Evolutionary conservation across 495 filamentous ascomycete genomes (phyloP), one percentile per base, ranked within the genome.

Genomic region (Xylaria flabelliformis): DNA sequence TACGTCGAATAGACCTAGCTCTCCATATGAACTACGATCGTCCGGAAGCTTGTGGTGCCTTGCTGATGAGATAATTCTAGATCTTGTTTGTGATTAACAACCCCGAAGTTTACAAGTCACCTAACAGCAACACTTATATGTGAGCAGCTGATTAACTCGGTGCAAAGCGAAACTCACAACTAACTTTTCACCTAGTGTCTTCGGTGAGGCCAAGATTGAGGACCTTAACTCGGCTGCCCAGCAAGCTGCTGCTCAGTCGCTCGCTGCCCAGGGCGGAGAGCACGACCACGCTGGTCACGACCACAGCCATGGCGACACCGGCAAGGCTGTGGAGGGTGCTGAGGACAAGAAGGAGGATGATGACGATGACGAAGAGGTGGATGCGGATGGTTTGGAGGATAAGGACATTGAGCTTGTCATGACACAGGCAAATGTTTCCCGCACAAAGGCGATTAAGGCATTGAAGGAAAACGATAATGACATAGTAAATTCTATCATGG

Each of bases 401-500:
- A 99, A 99, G 90, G 96, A 99, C 81, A 98, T 99, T 77, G 97
- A 99, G 81, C 87, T 99, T 44, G 96, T 99, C 80, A 98, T 98
- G 94, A 93, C 94, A 73, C 93, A 99, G 87, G 96, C 96, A 72
- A 96, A 87, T 78, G 96, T 99, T 68, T 96, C 93, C 72, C 87
- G 96, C 80, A 98, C 97, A 88, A 98, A 98, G 89, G 96, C 96
- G 69, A 91, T 98, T 86, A 98, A 97, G 85, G 97, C 97, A 39
- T 87, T 99, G 72, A 95, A 96, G 87, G 94, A 98, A 88, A 98
- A 99, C 83, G 94, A 98, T 85, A 97, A 98, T 78, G 97, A 99
- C 83, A 98, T 99, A 85, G 97, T 99, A 84, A 98, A 98, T 90
- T 97, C 95, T 71, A 99, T 99, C 86, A 99, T 99, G 96, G 94